Evolutionary conservation across 768 basidiomycete genomes (phyloP).

Genomic region (Rubroboletus satanas): DNA sequence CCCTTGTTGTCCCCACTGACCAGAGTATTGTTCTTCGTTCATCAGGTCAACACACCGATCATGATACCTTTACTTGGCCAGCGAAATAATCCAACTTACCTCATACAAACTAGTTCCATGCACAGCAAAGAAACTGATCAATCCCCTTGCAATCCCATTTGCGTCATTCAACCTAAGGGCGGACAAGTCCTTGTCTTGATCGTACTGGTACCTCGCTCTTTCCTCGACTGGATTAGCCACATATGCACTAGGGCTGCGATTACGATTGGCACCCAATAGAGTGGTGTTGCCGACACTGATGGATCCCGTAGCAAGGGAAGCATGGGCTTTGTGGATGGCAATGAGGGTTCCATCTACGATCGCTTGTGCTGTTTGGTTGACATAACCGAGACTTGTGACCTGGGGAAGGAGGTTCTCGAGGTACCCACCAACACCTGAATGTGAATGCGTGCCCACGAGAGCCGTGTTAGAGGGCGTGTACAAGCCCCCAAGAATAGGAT

Average conservation of each 20-base stretch:
- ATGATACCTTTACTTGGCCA: not conserved
- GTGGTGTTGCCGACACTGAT: constrained; percentile 68
- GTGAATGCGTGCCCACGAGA: constrained; percentile 70
- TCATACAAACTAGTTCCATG: constrained; percentile 80
- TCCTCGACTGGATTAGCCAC: constrained; percentile 71
- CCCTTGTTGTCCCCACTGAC: constrained; percentile 82
- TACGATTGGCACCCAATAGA: constrained; percentile 63
- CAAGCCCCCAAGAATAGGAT: constrained; percentile 50
- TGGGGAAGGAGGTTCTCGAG: constrained; percentile 77
- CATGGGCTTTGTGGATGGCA: constrained; percentile 67
- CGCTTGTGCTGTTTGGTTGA: constrained; percentile 66
- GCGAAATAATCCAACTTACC: constrained; percentile 32
- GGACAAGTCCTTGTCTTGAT: constrained; percentile 74
- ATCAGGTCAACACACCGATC: not conserved
- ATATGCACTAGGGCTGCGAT: constrained; percentile 74
- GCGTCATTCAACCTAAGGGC: constrained; percentile 62
- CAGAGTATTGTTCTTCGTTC: constrained; percentile 69
- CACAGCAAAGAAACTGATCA: constrained; percentile 73
- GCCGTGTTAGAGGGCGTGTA: constrained; percentile 73
- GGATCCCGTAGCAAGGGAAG: constrained; percentile 53
- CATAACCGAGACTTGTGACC: constrained; percentile 69
- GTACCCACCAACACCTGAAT: constrained; percentile 77
- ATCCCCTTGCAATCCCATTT: constrained; percentile 55
- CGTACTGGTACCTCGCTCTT: constrained; percentile 58
- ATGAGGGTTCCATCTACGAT: constrained; percentile 66